These are phyloP conservation scores for Dactylellina leptospora DNA, from an alignment of 2,329 filamentous ascomycete species.

Conservation along the genomic window DNA sequence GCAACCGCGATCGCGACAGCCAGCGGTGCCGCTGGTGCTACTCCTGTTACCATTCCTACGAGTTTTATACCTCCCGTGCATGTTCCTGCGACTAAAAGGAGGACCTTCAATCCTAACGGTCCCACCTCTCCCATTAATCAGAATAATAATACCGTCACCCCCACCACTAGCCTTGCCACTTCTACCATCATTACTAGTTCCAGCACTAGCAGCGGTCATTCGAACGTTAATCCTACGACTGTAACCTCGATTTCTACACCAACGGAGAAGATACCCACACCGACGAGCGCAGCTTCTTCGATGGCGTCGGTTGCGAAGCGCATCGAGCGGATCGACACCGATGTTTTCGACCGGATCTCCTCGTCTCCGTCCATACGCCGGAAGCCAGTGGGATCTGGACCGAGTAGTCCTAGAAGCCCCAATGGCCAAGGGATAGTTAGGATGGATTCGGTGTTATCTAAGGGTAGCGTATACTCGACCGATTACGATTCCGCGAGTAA, in stretches of 20 bases:
- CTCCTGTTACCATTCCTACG: no score
- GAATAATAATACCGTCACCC: no score
- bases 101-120: no score
- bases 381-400: constrained; percentile 20
- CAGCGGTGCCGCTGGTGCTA: background rate
- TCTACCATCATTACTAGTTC: background rate
- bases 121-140: no score
- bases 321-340: constrained; percentile 31
- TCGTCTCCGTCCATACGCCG: constrained; percentile 1
- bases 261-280: background rate
- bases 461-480: constrained; percentile 18
- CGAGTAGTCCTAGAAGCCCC: background rate
- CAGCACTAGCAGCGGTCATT: background rate
- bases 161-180: no score
- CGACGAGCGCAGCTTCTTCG: background rate
- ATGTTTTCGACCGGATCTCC: constrained; percentile 31
- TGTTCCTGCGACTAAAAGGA: no score
- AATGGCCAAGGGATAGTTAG: background rate
- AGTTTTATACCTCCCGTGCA: no score
- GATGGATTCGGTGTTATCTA: constrained; percentile 12
- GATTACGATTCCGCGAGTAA: constrained; percentile 12
- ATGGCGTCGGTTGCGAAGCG: constrained; percentile 21
- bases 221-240: no score
- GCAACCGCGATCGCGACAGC: background rate
- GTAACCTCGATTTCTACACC: background rate